Evolutionary conservation across 2,329 filamentous ascomycete species (phyloP).

Genomic region (Fonsecaea monophora): DNA sequence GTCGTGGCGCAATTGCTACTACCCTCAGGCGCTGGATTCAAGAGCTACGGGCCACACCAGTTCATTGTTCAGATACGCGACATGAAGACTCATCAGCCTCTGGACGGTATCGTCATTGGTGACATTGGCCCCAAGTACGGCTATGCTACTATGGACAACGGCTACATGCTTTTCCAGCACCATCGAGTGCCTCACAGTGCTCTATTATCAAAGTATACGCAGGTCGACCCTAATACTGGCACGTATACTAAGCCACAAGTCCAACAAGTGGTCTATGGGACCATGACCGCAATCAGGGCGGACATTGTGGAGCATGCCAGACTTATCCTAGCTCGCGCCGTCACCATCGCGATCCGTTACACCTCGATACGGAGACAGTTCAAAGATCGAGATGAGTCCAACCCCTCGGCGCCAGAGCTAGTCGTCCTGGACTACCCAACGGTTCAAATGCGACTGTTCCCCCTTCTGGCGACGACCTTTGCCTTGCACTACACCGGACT

Average conservation of each 20-base stretch:
- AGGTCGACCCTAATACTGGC: constrained; percentile 56
- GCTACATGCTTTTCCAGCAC: constrained; percentile 60
- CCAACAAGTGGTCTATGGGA: constrained; percentile 57
- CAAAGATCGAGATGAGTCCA: constrained; percentile 53
- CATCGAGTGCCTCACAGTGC: constrained; percentile 54
- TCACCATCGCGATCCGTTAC: constrained; percentile 60
- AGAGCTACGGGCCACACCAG: constrained; percentile 48
- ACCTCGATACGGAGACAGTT: constrained; percentile 58
- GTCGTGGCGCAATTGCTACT: constrained; percentile 60
- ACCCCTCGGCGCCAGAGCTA: constrained; percentile 46
- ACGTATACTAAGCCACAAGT: constrained; percentile 54
- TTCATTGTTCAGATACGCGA: constrained; percentile 61
- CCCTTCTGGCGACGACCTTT: constrained; percentile 59
- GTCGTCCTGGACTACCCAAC: constrained; percentile 61
- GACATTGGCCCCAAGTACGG: constrained; percentile 64
- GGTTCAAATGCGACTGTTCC: constrained; percentile 59
- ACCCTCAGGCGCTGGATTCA: constrained; percentile 39
- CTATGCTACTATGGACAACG: constrained; percentile 60
- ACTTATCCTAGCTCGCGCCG: constrained; percentile 59
- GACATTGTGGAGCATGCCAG: constrained; percentile 53
- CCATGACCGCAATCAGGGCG: constrained; percentile 16
- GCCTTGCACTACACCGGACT: constrained; percentile 52
- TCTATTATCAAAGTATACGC: constrained; percentile 57
- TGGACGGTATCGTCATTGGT: constrained; percentile 57
- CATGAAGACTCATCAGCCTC: constrained; percentile 54